Evolutionary conservation across 192 early-diverging fungal genomes (phyloP).

Genomic region (Entomortierella lignicola): DNA sequence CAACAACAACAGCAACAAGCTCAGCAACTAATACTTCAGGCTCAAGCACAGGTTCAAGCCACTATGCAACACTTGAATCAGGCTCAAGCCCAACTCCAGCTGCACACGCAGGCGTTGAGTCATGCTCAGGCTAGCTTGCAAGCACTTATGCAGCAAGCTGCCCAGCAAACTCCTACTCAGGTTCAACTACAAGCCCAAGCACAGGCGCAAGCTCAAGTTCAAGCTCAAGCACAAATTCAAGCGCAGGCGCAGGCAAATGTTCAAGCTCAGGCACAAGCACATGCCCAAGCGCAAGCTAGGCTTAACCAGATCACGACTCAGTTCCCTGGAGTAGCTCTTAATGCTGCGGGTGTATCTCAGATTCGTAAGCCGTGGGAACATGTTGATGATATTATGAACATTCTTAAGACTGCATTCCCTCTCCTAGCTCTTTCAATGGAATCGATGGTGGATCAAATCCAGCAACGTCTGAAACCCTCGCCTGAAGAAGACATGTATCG

Average conservation of each 20-base stretch:
- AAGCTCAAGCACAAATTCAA: slow-evolving; percentile 57
- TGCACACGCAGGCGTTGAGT: slow-evolving; percentile 28
- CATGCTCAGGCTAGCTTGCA: slow-evolving; percentile 55
- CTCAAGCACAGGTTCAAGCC: slow-evolving; percentile 39
- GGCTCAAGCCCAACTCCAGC: slow-evolving; percentile 34
- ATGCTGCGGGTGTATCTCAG: slow-evolving; percentile 31
- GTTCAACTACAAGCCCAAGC: slow-evolving; percentile 31
- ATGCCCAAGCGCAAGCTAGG: slow-evolving; percentile 49
- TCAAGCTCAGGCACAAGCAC: slow-evolving; percentile 50
- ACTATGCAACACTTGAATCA: slow-evolving; percentile 38
- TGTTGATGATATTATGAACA: slow-evolving; percentile 95
- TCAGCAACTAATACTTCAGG: slow-evolving; percentile 26
- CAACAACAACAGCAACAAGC: slow-evolving; percentile 30
- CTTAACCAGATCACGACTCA: slow-evolving; percentile 39
- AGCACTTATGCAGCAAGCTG: slow-evolving; percentile 31
- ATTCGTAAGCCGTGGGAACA: slow-evolving; percentile 83
- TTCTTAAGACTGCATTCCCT: slow-evolving; percentile 95
- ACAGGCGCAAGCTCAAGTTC: slow-evolving; percentile 61
- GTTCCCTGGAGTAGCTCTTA: slow-evolving; percentile 34
- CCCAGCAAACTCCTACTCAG: slow-evolving; percentile 11
- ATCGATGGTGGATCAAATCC: slow-evolving; percentile 98
- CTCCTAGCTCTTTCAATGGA: slow-evolving; percentile 96
- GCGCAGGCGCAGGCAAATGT: slow-evolving; percentile 54
- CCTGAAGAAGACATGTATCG: slow-evolving; percentile 99
- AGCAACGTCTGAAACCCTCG: slow-evolving; percentile 90